These are phyloP conservation scores for Colletotrichum horii DNA, from an alignment of 2,329 filamentous ascomycete genomes.

Conservation along the genomic window DNA sequence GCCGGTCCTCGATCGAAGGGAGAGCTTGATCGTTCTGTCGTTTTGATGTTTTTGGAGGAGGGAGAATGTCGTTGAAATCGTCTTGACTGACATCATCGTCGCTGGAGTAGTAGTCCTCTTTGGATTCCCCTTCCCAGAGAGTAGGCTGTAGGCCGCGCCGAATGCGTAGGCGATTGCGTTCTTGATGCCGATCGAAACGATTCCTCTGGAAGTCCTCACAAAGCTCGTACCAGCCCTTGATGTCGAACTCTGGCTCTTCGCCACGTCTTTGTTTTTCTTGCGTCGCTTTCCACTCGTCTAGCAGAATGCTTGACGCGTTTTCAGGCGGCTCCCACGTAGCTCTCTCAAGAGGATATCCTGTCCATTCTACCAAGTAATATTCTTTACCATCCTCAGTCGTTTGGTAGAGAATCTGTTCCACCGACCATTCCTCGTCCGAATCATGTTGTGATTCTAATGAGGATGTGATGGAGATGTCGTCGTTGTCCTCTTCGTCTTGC, in stretches of 20 bases:
- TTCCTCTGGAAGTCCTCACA: slow-evolving; percentile 15
- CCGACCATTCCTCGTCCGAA: slow-evolving; percentile 50
- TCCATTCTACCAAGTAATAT: slow-evolving; percentile 43
- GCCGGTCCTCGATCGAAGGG: neutral
- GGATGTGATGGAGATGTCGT: slow-evolving; percentile 37
- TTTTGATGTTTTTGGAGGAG: slow-evolving; percentile 5
- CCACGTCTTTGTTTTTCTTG: slow-evolving; percentile 41
- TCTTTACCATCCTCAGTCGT: slow-evolving; percentile 25
- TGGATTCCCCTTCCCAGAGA: slow-evolving; percentile 14
- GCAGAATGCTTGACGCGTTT: slow-evolving; percentile 44
- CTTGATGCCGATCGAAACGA: neutral
- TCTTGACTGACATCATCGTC: slow-evolving; percentile 4
- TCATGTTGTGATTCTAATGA: slow-evolving; percentile 37
- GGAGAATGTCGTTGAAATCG: slow-evolving; percentile 15
- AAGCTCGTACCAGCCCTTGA: slow-evolving; percentile 33
- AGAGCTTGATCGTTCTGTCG: neutral
- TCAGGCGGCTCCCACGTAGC: slow-evolving; percentile 56
- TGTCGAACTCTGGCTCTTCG: slow-evolving; percentile 38
- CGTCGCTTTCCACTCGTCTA: slow-evolving; percentile 47
- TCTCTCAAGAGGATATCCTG: slow-evolving; percentile 36
- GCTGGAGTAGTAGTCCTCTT: slow-evolving; percentile 16
- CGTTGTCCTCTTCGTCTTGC: slow-evolving; percentile 29
- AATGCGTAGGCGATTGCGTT: slow-evolving; percentile 14
- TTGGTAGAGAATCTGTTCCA: slow-evolving; percentile 47
- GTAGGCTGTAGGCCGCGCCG: slow-evolving; percentile 1